Conservation (phyloP, 495 filamentous ascomycete genomes). For the Ramalina intermedia region DNA sequence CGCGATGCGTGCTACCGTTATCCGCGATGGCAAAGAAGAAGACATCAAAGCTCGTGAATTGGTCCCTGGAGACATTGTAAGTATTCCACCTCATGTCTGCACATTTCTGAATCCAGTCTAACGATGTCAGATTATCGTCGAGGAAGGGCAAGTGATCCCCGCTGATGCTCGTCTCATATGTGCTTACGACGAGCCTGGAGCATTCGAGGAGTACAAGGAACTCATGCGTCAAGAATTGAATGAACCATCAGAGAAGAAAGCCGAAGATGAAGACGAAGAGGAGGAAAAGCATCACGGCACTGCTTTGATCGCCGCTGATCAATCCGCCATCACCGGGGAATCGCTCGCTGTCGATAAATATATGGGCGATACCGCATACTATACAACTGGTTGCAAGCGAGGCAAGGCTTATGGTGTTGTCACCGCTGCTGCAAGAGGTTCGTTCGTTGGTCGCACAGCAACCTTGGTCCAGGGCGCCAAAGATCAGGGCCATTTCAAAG, state of each 20-base stretch:
- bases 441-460: conserved; percentile 61
- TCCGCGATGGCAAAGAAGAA: conserved; percentile 57
- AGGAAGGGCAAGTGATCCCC: conserved; percentile 64
- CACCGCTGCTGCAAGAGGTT: conserved; percentile 46
- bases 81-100: conserved; percentile 16
- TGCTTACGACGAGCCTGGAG: conserved; percentile 55
- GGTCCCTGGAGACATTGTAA: conserved; percentile 68
- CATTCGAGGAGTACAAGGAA: conserved; percentile 57
- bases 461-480: conserved; percentile 55
- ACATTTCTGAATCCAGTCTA: conserved; percentile 6
- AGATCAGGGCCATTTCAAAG: conserved; percentile 66
- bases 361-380: conserved; percentile 58
- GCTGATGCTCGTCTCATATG: conserved; percentile 65
- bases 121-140: conserved; percentile 40
- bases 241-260: conserved; percentile 51
- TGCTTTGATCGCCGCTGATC: conserved; percentile 52
- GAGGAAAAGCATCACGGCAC: conserved; percentile 45
- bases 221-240: conserved; percentile 39
- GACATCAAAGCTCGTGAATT: conserved; percentile 67
- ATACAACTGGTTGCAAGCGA: conserved; percentile 68
- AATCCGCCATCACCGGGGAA: conserved; percentile 67
- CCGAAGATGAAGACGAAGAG: conserved; percentile 40
- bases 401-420: conserved; percentile 58
- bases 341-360: conserved; percentile 68
- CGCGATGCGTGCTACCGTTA: conserved; percentile 58